These are phyloP conservation scores for Luvunga scandens DNA, from an alignment of 345 rosid genomes.

Conservation along the genomic window DNA sequence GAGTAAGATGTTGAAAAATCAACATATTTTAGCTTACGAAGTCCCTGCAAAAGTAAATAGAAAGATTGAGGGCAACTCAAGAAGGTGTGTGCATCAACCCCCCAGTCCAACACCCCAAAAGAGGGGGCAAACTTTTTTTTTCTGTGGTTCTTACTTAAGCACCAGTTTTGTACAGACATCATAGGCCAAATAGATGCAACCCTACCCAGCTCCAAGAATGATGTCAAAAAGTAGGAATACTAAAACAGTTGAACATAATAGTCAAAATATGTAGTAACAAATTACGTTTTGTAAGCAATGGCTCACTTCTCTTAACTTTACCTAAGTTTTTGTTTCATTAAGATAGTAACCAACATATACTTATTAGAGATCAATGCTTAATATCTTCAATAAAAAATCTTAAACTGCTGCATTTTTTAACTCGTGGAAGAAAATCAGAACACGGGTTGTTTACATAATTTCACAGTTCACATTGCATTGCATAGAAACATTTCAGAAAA, in stretches of 20 bases:
- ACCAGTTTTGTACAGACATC: background rate
- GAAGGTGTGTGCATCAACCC: background rate
- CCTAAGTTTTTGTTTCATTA: background rate
- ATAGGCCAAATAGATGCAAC: background rate
- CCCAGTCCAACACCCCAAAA: background rate
- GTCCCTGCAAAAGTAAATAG: conserved; percentile 47
- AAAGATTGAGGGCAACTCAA: background rate
- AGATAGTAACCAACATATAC: background rate
- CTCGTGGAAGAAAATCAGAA: background rate
- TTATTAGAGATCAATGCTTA: background rate
- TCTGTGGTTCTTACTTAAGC: background rate
- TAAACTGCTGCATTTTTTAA: background rate
- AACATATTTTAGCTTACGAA: conserved; percentile 55
- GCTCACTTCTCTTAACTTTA: background rate
- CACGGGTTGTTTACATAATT: background rate
- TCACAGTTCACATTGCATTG: background rate
- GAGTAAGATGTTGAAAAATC: conserved; percentile 73
- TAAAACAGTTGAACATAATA: background rate
- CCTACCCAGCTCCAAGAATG: background rate
- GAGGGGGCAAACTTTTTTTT: background rate
- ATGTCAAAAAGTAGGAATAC: background rate
- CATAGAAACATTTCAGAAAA: background rate
- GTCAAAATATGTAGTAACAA: background rate
- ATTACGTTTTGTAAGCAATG: background rate
- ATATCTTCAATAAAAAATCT: background rate